Evolutionary conservation across 1,139 yeast genomes (phyloP).

Genomic region (Hemisphaericaspora lyxosophila): DNA sequence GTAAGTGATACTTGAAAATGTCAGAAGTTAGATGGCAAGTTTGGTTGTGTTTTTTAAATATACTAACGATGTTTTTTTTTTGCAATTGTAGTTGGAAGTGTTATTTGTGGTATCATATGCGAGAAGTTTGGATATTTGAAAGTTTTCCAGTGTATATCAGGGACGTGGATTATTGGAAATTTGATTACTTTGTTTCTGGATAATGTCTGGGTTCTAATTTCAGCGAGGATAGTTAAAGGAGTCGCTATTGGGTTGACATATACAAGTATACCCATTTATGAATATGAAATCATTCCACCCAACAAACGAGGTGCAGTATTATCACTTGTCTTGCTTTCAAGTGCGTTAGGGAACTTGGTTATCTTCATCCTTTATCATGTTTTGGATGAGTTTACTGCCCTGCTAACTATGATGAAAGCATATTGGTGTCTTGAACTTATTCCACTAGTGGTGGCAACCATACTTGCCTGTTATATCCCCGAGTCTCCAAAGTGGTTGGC

Average conservation of each 20-base stretch:
- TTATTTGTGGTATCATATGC: slow-evolving; percentile 31
- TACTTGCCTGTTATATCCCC: slow-evolving; percentile 23
- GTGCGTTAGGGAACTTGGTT: slow-evolving; percentile 23
- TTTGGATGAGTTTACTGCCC: slow-evolving; percentile 16
- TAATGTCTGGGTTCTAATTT: slow-evolving; percentile 23
- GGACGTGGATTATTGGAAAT: slow-evolving; percentile 31
- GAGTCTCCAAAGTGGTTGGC: slow-evolving; percentile 42
- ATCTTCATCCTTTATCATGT: slow-evolving; percentile 22
- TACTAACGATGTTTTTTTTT: not conserved
- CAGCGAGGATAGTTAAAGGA: slow-evolving; percentile 34
- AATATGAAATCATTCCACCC: slow-evolving; percentile 29
- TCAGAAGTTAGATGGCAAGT: too few relatives aligned
- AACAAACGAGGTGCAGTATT: slow-evolving; percentile 21
- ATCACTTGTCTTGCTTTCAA: slow-evolving; percentile 12
- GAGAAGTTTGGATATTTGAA: slow-evolving; percentile 30
- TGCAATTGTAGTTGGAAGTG: slow-evolving; percentile 27
- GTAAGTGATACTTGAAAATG: slow-evolving; percentile 20
- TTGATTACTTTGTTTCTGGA: slow-evolving; percentile 26
- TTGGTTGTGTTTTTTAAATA: too few relatives aligned
- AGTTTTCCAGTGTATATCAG: slow-evolving; percentile 25
- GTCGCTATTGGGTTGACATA: slow-evolving; percentile 31
- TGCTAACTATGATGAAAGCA: slow-evolving; percentile 12
- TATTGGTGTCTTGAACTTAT: slow-evolving; percentile 26
- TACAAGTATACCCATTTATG: slow-evolving; percentile 33
- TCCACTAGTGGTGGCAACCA: slow-evolving; percentile 23